phyloP scores from a whole-genome alignment of 169 alveolate genomes.

The Toxoplasma gondii region DNA sequence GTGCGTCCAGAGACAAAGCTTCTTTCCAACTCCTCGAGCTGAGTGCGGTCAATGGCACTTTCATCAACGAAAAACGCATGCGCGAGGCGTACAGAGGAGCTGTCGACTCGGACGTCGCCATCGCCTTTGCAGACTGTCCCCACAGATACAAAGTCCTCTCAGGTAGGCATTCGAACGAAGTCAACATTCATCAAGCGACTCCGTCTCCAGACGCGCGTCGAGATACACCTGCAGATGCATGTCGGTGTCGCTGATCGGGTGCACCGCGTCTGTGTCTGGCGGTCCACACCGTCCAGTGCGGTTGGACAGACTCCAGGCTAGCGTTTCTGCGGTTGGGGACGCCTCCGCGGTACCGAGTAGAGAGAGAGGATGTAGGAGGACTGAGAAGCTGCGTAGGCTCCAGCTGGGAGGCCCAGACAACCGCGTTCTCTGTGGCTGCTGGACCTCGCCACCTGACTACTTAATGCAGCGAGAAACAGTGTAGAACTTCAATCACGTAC shows the following conservation, averaged over 20 bases:
- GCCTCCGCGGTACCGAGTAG: no score
- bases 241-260: neutral
- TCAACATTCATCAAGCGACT: neutral
- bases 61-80: neutral
- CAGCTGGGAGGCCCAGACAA: no score
- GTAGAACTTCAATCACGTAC: no score
- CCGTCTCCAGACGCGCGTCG: neutral
- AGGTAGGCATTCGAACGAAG: neutral
- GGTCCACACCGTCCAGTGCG: no score
- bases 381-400: no score
- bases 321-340: no score
- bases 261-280: neutral
- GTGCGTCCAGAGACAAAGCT: neutral
- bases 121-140: constrained; percentile 40
- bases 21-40: neutral
- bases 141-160: neutral
- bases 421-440: no score
- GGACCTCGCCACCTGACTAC: no score
- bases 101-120: neutral
- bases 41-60: constrained; percentile 23
- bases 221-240: neutral
- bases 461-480: no score
- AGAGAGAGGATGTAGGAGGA: no score
- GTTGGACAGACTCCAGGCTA: no score
- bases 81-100: neutral